Conservation (phyloP, 2,329 filamentous ascomycete genomes). For the Colletotrichum karsti region DNA sequence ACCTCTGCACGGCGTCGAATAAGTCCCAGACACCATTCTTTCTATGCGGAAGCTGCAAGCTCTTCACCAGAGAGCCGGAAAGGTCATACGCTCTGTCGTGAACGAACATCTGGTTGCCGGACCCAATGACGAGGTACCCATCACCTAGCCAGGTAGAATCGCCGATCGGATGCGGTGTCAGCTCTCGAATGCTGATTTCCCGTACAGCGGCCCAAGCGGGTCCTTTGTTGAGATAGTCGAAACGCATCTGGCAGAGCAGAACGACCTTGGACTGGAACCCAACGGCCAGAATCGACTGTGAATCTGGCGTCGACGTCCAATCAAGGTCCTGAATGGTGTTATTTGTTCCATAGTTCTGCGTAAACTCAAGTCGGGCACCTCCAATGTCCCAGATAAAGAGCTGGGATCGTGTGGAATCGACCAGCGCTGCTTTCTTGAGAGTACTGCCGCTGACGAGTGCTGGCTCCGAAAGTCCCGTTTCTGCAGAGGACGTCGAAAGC, state of each 20-base stretch:
- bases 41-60: conserved; percentile 55
- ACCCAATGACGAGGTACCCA: conserved; percentile 85
- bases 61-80: conserved; percentile 66
- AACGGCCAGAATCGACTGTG: conserved; percentile 89
- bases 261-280: conserved; percentile 88
- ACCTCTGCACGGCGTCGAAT: conserved; percentile 81
- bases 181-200: conserved; percentile 81
- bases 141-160: conserved; percentile 92
- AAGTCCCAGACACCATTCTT: conserved; percentile 70
- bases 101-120: conserved; percentile 91
- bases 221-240: conserved; percentile 87
- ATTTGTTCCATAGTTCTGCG: conserved; percentile 76
- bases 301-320: conserved; percentile 92
- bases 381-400: conserved; percentile 93
- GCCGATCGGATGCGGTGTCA: conserved; percentile 90
- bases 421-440: conserved; percentile 85
- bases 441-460: conserved; percentile 86
- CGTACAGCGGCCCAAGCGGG: conserved; percentile 90
- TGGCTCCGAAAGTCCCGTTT: conserved; percentile 78
- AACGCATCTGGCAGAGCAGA: conserved; percentile 86
- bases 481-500: conserved; percentile 82
- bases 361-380: conserved; percentile 82
- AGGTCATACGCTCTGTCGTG: conserved; percentile 79
- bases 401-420: conserved; percentile 76
- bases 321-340: conserved; percentile 87